Evolutionary conservation across 148 eudicot species (phyloP).

Genomic region (Beta vulgaris): DNA sequence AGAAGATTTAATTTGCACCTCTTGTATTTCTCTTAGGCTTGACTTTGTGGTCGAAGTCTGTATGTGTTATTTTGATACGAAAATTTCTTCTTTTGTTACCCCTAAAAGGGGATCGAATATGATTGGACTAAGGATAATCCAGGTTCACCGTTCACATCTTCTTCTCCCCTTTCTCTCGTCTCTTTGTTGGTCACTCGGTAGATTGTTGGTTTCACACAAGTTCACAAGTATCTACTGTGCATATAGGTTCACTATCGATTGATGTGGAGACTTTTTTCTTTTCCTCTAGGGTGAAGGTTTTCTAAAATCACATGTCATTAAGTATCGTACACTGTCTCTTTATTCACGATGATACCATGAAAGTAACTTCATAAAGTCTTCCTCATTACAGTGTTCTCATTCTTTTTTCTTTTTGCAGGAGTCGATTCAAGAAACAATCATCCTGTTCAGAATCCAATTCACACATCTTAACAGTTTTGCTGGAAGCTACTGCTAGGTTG

Average conservation of each 20-base stretch:
- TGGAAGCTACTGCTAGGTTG: slow-evolving; percentile 61
- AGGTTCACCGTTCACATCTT: neutral
- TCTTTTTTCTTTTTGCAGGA: slow-evolving; percentile 35
- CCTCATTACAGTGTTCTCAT: slow-evolving; percentile 1
- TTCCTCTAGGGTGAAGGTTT: neutral
- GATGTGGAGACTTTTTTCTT: neutral
- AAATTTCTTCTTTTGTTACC: neutral
- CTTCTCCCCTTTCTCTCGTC: neutral
- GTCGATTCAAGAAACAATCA: slow-evolving; percentile 53
- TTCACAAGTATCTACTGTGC: neutral
- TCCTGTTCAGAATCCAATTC: slow-evolving; percentile 42
- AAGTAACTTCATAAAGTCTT: neutral
- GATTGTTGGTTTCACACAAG: neutral
- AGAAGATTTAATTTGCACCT: neutral
- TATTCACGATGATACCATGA: neutral
- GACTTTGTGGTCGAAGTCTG: neutral
- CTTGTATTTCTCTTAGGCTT: neutral
- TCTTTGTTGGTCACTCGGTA: neutral
- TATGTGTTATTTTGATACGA: neutral
- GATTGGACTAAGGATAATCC: neutral
- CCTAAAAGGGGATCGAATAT: neutral
- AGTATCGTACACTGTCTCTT: neutral
- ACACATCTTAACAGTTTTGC: slow-evolving; percentile 40
- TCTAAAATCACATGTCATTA: neutral
- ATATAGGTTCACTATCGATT: neutral